Evolutionary conservation across 176 grass and related monocot genomes (phyloP), one percentile per base, ranked within the genome.

Genomic region (Musa schizocarpa): DNA sequence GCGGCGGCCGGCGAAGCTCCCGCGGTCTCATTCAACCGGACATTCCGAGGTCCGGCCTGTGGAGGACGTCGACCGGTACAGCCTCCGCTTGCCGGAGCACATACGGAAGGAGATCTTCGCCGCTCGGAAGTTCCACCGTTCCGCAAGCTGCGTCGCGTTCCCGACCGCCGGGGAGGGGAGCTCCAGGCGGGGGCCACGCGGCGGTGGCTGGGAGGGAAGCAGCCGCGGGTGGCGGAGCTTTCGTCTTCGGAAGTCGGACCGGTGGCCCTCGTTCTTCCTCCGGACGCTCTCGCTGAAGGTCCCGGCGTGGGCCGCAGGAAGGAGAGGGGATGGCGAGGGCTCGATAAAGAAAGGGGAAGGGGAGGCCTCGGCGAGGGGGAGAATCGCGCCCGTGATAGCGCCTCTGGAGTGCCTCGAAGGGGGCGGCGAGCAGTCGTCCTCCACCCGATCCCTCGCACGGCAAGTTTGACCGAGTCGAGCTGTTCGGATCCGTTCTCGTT

Each of bases 211-310:
- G 22, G 22, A 22, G 22, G 22, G 22, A 22, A 22, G 22, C 22
- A 22, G 22, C 22, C 22, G 22, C 22, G 22, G 22, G 22, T 22
- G 22, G 22, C 22, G 22, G 22, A 22, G 22, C 22, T 22, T 22
- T 22, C 22, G 22, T 22, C 22, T 22, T 22, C 22, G 87, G 1
- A 63, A 72, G 21, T 88, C 88, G 1, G 94, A 88, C 14, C 76
- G 80, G 20, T 92, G 90, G 94, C 90, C 90, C 21, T 93, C 83
- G 26, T 87, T 90, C 81, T 89, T 97, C 71, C 29, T 82, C 58
- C 77, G 94, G 71, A 93, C 85, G 0, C 70, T 97, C 74, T 97
- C 94, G 0, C 65, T 88, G 7, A 83, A 83, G 82, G 65, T 86
- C 48, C 86, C 90, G 77, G 65, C 89, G 59, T 88, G 90, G 90